Percentiles rank a stretch among this genome's conserved stretches.
Evolutionary conservation across 495 filamentous ascomycete species (phyloP).

Genomic region (Podospora didyma): DNA sequence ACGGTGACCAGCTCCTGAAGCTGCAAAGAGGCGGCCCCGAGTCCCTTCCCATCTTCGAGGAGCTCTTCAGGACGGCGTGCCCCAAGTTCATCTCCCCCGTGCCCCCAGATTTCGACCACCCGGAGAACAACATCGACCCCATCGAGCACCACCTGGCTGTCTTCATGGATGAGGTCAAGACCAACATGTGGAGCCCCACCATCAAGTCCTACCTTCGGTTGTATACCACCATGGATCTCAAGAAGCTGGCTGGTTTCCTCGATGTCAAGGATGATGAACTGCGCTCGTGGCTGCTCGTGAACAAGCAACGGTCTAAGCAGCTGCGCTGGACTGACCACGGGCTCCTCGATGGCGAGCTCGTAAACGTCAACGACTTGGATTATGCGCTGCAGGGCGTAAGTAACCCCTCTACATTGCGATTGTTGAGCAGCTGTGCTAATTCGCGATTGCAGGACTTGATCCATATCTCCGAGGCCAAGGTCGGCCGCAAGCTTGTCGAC

Average conservation of each 20-base stretch:
- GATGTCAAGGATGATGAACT: constrained; percentile 92
- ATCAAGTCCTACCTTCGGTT: constrained; percentile 97
- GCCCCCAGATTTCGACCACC: constrained; percentile 94
- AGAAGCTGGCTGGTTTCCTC: constrained; percentile 95
- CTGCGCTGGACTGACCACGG: constrained; percentile 88
- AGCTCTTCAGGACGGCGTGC: constrained; percentile 91
- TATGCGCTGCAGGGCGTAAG: constrained; percentile 91
- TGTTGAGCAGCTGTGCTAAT: constrained; percentile 28
- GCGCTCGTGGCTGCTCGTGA: constrained; percentile 84
- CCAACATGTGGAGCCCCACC: constrained; percentile 91
- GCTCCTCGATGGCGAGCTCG: constrained; percentile 85
- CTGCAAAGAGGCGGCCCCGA: constrained; percentile 95
- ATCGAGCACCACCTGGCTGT: constrained; percentile 94
- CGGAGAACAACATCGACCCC: constrained; percentile 89
- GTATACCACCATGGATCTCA: constrained; percentile 98
- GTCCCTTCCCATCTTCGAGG: constrained; percentile 91
- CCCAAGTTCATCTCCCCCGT: constrained; percentile 99
- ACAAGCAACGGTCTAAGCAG: constrained; percentile 97
- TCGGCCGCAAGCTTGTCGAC: constrained; percentile 91
- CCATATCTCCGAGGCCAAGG: constrained; percentile 97
- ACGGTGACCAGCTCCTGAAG: constrained; percentile 91
- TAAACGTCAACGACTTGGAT: constrained; percentile 88
- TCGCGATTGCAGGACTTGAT: constrained; percentile 66
- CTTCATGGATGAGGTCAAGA: constrained; percentile 99
- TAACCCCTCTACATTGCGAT: constrained; percentile 14